Evolutionary conservation across 176 grass and related monocot species (phyloP).

Genomic region (Aechmea fasciata): DNA sequence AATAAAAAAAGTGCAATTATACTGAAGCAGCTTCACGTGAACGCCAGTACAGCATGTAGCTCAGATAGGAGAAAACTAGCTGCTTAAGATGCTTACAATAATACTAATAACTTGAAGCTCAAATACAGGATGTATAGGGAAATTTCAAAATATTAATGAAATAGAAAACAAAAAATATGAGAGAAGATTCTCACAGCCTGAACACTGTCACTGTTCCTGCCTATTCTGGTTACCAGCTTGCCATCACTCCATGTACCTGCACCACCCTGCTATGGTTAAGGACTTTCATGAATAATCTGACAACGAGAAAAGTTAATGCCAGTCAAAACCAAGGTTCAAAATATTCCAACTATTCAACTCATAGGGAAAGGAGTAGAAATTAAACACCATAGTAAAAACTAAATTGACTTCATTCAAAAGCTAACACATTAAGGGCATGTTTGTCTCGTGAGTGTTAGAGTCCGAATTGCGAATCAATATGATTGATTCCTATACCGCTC

Average conservation of each 20-base stretch:
- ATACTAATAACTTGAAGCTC: background rate
- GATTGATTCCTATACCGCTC: too few species aligned
- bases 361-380: too few species aligned
- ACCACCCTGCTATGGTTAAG: conserved; percentile 96
- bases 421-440: too few species aligned
- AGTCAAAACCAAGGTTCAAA: background rate
- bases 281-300: conserved; percentile 16
- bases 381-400: too few species aligned
- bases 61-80: background rate
- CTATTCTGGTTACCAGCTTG: conserved; percentile 95
- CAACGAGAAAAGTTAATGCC: background rate
- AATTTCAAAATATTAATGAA: conserved; percentile 1
- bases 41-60: background rate
- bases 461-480: too few species aligned
- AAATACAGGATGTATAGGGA: background rate
- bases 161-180: background rate
- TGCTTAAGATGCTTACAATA: background rate
- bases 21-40: background rate
- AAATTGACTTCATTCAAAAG: too few species aligned
- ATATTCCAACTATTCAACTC: too few species aligned
- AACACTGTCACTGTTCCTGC: conserved; percentile 85
- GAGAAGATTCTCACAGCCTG: conserved; percentile 76
- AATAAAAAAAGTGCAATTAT: background rate
- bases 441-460: too few species aligned
- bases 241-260: conserved; percentile 99